Evolutionary conservation across 345 rosid species (phyloP).

Genomic region (Murraya koenigii): DNA sequence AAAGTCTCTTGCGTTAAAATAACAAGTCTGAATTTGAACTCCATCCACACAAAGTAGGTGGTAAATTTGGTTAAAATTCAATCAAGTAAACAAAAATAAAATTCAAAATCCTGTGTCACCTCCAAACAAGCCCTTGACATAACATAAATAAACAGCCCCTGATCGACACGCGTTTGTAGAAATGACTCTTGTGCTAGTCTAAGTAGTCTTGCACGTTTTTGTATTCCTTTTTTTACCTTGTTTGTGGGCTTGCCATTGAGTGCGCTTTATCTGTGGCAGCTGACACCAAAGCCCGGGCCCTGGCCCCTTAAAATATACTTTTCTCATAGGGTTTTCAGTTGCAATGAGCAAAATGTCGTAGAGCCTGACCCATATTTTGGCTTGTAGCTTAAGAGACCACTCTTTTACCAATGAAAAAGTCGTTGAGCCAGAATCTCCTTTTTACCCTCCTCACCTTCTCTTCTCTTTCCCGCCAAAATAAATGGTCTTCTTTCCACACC

Average conservation of each 20-base stretch:
- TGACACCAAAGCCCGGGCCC: neutral
- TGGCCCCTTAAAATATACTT: neutral
- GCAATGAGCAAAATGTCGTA: neutral
- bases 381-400: neutral
- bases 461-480: conserved; percentile 32
- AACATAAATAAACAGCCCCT: neutral
- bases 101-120: neutral
- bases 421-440: conserved; percentile 11
- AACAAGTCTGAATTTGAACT: too few species aligned
- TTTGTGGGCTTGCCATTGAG: neutral
- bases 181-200: neutral
- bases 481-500: conserved; percentile 17
- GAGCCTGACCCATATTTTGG: neutral
- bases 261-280: neutral
- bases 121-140: neutral
- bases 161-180: neutral
- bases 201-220: too few species aligned
- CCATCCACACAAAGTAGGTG: too few species aligned
- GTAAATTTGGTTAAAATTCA: too few species aligned
- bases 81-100: too few species aligned
- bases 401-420: conserved; percentile 7
- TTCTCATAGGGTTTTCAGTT: neutral
- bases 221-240: neutral
- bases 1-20: too few species aligned
- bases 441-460: conserved; percentile 9